Evolutionary conservation across 306 rosid species (phyloP).

Genomic region (Cucumis hystrix): DNA sequence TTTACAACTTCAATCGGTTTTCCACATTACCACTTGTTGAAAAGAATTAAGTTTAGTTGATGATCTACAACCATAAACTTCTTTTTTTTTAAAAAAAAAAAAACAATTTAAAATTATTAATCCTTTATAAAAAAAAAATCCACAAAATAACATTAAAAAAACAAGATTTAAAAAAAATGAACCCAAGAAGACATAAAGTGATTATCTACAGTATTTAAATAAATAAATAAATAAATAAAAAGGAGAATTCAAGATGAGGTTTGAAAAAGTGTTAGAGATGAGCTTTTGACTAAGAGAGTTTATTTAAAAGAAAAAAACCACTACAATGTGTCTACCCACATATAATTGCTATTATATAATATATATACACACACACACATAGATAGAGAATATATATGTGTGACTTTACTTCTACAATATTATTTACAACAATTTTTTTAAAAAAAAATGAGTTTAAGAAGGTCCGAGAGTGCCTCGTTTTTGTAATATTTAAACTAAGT

Average conservation of each 20-base stretch:
- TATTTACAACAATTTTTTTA: too few species aligned
- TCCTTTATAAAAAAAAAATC: too few species aligned
- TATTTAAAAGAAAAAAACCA: not conserved
- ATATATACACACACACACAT: too few species aligned
- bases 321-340: not conserved
- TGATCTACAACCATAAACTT: not conserved
- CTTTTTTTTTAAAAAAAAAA: too few species aligned
- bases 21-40: too few species aligned
- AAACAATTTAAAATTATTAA: too few species aligned
- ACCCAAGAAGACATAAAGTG: not conserved
- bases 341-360: not conserved
- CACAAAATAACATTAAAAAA: too few species aligned
- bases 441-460: too few species aligned
- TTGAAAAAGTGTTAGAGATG: not conserved
- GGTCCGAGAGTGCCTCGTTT: too few species aligned
- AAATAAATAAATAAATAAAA: not conserved
- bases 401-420: not conserved
- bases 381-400: not conserved
- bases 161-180: not conserved
- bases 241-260: not conserved
- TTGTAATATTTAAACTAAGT: too few species aligned
- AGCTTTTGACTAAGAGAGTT: not conserved
- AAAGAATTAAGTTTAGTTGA: too few species aligned
- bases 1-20: too few species aligned
- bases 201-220: not conserved